A percentile compares a stretch with the other conserved stretches of the same genome.
These are phyloP conservation scores for Globisporangium splendens DNA, from an alignment of 352 stramenopile species.

Conservation along the genomic window DNA sequence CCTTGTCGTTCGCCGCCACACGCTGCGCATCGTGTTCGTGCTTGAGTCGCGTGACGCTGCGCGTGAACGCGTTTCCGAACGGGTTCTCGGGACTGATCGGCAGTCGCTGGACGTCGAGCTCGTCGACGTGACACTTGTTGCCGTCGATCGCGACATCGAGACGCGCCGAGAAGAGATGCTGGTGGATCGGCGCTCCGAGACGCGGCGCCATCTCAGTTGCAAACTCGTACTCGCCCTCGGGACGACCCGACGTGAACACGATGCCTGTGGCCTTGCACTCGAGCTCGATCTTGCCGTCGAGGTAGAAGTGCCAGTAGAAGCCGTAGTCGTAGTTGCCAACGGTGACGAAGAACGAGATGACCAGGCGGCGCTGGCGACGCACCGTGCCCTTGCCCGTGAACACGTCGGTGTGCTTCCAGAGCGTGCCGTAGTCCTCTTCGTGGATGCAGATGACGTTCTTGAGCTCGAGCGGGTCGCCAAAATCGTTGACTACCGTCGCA, in stretches of 20 bases:
- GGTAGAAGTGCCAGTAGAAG: slow-evolving; percentile 74
- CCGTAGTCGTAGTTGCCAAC: slow-evolving; percentile 88
- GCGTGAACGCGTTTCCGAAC: slow-evolving; percentile 57
- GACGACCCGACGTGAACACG: slow-evolving; percentile 74
- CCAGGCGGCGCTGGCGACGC: slow-evolving; percentile 62
- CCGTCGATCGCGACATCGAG: slow-evolving; percentile 77
- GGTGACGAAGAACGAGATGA: slow-evolving; percentile 82
- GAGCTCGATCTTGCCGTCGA: slow-evolving; percentile 75
- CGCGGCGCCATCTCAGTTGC: slow-evolving; percentile 44
- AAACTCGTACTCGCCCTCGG: slow-evolving; percentile 45
- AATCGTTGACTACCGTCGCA: slow-evolving; percentile 50
- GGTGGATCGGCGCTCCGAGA: slow-evolving; percentile 61
- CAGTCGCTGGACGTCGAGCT: slow-evolving; percentile 53
- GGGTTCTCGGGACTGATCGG: slow-evolving; percentile 39
- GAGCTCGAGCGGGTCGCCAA: slow-evolving; percentile 43
- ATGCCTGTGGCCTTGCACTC: slow-evolving; percentile 81
- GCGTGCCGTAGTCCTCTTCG: slow-evolving; percentile 74
- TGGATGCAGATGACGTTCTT: slow-evolving; percentile 83
- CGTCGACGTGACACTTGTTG: slow-evolving; percentile 38
- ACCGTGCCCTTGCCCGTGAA: slow-evolving; percentile 33
- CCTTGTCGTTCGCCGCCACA: slow-evolving; percentile 38
- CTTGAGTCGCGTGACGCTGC: slow-evolving; percentile 41
- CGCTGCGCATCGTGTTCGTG: slow-evolving; percentile 45
- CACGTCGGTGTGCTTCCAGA: slow-evolving; percentile 76
- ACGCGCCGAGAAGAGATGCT: slow-evolving; percentile 76